Percentiles rank a stretch among this genome's conserved stretches.
phyloP scores from a whole-genome alignment of 306 rosid genomes.

The Gillenia trifoliata region DNA sequence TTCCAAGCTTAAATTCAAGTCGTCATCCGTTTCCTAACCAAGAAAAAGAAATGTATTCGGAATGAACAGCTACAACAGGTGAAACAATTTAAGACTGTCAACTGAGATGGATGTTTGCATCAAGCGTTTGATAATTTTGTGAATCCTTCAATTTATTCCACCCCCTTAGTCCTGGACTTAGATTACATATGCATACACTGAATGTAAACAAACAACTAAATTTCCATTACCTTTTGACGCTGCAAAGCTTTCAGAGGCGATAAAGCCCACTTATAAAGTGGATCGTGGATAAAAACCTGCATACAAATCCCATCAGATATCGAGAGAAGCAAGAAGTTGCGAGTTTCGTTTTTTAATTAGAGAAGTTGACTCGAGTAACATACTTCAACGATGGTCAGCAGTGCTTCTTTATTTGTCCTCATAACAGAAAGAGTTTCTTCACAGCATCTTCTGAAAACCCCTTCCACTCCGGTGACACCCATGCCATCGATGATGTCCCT shows the following conservation, averaged over 20 bases:
- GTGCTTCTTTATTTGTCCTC: conserved; percentile 91
- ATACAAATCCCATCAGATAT: conserved; percentile 21
- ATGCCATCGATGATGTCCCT: conserved; percentile 91
- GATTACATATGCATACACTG: neutral
- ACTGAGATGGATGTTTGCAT: neutral
- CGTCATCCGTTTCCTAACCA: conserved; percentile 74
- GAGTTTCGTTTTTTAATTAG: neutral
- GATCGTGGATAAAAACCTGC: conserved; percentile 96
- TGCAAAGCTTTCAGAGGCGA: conserved; percentile 95
- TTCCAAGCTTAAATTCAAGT: conserved; percentile 58
- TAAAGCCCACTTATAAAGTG: conserved; percentile 93
- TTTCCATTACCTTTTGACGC: conserved; percentile 78
- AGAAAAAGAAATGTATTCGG: conserved; percentile 14
- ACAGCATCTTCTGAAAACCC: conserved; percentile 94
- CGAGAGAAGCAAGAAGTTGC: conserved; percentile 12
- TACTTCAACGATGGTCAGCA: conserved; percentile 87
- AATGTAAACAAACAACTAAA: neutral
- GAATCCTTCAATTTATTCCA: neutral
- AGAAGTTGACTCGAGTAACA: conserved; percentile 11
- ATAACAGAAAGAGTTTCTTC: conserved; percentile 94
- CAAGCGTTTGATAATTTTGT: neutral
- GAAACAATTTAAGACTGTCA: neutral
- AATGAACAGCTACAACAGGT: conserved; percentile 2
- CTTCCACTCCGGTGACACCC: conserved; percentile 94
- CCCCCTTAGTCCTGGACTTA: neutral